These are phyloP conservation scores for Penicillium bialowiezense DNA, from an alignment of 495 filamentous ascomycete species.

Conservation along the genomic window DNA sequence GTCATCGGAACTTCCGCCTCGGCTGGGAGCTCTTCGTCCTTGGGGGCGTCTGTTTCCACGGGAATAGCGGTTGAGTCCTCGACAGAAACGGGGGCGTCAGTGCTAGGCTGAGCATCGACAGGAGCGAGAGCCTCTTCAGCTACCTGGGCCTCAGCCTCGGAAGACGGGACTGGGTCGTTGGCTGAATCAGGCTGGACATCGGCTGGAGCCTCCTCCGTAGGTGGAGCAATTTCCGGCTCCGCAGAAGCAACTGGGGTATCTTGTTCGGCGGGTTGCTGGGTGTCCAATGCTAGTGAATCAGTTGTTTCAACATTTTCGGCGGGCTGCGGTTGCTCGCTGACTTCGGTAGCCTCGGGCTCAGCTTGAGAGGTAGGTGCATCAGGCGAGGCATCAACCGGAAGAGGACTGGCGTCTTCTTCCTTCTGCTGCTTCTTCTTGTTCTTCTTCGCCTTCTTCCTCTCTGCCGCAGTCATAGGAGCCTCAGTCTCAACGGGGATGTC, in stretches of 20 bases:
- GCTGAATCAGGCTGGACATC: conserved; percentile 1
- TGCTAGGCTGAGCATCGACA: neutral
- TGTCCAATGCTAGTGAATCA: neutral
- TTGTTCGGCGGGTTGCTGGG: neutral
- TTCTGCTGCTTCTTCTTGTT: conserved; percentile 17
- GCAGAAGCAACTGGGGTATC: neutral
- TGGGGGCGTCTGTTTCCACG: neutral
- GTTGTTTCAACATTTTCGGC: neutral
- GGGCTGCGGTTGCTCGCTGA: conserved; percentile 1
- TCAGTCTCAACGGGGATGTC: conserved; percentile 7
- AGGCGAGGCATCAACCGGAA: conserved; percentile 9
- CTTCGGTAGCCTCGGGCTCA: conserved; percentile 1
- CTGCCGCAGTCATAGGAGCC: conserved; percentile 16
- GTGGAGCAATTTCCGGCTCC: neutral
- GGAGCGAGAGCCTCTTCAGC: neutral
- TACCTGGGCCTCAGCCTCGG: neutral
- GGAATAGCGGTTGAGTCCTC: neutral
- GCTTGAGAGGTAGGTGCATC: neutral
- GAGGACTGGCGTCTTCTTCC: conserved; percentile 1
- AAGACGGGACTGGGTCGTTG: neutral
- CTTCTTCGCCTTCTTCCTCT: conserved; percentile 43
- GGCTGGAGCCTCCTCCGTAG: neutral
- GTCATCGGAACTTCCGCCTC: conserved; percentile 4
- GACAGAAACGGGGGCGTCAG: neutral
- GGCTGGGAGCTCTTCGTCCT: neutral